phyloP scores from a whole-genome alignment of 164 flowering plant species.

The Echeveria elegans region DNA sequence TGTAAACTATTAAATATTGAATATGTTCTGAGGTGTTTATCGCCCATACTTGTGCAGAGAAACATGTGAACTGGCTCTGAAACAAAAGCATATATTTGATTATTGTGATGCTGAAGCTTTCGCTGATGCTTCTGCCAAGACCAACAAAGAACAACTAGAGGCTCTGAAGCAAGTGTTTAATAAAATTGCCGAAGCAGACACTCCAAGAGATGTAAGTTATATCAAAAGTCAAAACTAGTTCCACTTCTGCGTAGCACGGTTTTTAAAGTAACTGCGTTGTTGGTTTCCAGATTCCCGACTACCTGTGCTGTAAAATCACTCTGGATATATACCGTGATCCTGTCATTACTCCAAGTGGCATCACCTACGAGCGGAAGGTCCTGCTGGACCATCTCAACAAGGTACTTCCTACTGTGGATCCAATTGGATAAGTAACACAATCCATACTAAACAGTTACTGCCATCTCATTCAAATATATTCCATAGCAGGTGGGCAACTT shows the following conservation, averaged over 20 bases:
- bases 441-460: too few species aligned
- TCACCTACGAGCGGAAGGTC: conserved; percentile 78
- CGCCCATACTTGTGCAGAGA: conserved; percentile 32
- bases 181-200: conserved; percentile 67
- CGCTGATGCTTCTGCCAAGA: conserved; percentile 23
- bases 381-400: conserved; percentile 72
- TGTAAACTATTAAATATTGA: not conserved
- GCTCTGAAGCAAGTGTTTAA: conserved; percentile 39
- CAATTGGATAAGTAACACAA: not conserved
- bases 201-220: conserved; percentile 54
- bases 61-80: conserved; percentile 65
- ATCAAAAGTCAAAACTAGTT: not conserved
- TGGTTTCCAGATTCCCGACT: conserved; percentile 68
- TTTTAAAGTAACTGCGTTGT: conserved; percentile 7
- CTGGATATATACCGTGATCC: conserved; percentile 88
- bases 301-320: conserved; percentile 78
- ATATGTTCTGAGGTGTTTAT: not conserved
- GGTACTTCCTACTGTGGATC: conserved; percentile 28
- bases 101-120: too few species aligned
- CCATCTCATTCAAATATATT: not conserved
- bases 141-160: conserved; percentile 33
- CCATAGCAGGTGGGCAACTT: conserved; percentile 67
- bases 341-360: conserved; percentile 87
- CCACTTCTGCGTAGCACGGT: not conserved
- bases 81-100: too few species aligned